Base-by-base conservation (phyloP, 192 early-diverging fungal species). In the Thamnidium elegans region DNA sequence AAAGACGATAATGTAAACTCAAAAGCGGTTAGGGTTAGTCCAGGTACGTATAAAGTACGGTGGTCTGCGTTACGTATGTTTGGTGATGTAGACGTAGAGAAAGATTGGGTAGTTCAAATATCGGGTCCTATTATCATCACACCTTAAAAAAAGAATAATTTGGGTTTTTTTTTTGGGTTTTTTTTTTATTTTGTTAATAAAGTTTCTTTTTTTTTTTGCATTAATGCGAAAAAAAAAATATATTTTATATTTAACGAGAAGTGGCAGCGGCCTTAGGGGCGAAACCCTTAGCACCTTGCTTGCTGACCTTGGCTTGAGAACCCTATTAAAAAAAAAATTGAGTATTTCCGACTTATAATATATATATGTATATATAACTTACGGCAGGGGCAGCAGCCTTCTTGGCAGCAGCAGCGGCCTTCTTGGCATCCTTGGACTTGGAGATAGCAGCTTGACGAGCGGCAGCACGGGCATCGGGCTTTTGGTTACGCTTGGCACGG, bases 401-500 rank as follows among this genome's bases (percentile, higher is more conserved):
- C 78, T 89, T 96, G 84, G 91, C 88, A 66, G 87, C 84, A 69
- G 87, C 87, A 66, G 87, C 87, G 55, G 70, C 83, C 87, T 92
- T 93, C 89, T 95, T 96, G 77, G 87, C 81, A 55, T 92, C 92
- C 93, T 97, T 99, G 75, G 83, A 83, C 79, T 90, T 87, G 68
- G 82, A 77, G 62, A 93, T 78, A 56, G 94, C 94, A 70, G 86
- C 85, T 44, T 86, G 77, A 64, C 96, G 93, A 66, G 90, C 87
- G 55, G 94, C 90, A 67, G 89, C 89, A 79, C 96, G 89, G 64
- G 92, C 84, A 81, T 93, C 96, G 63, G 96, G 86, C 87, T 94
- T 96, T 82, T 94, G 91, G 83, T 87, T 87, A 69, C 95, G 93
- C 86, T 95, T 94, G 74, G 93, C 95, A 74, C 93, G 92, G 81